Evolutionary conservation across 805 yeast species (phyloP).

Genomic region (Spencermartinsiella europaea): DNA sequence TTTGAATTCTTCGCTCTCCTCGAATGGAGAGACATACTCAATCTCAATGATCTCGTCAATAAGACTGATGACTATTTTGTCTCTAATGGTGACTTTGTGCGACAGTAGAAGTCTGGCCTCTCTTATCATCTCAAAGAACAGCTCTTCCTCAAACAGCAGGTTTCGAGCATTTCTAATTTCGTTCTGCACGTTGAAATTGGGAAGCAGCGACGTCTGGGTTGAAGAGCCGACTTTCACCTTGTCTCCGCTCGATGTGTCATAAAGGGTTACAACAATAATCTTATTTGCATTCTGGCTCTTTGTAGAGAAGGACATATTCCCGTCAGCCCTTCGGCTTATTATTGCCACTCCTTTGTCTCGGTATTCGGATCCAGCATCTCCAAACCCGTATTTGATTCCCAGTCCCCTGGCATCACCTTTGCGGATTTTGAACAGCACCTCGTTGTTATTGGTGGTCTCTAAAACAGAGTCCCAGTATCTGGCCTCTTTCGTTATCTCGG

Average conservation of each 20-base stretch:
- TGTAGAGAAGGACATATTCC: slow-evolving; percentile 40
- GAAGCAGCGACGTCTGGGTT: slow-evolving; percentile 2
- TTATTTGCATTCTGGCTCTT: slow-evolving; percentile 38
- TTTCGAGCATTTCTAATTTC: slow-evolving; percentile 66
- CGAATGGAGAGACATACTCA: slow-evolving; percentile 44
- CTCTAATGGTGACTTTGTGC: slow-evolving; percentile 61
- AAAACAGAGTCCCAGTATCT: slow-evolving; percentile 58
- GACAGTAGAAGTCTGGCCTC: slow-evolving; percentile 71
- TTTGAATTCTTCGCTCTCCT: slow-evolving; percentile 30
- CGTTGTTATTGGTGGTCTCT: slow-evolving; percentile 41
- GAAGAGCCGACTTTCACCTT: slow-evolving; percentile 18
- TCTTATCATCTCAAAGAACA: slow-evolving; percentile 67
- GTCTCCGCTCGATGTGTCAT: slow-evolving; percentile 33
- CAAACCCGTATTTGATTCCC: slow-evolving; percentile 86
- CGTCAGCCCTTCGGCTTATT: slow-evolving; percentile 46
- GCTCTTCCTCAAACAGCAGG: slow-evolving; percentile 81
- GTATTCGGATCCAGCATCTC: slow-evolving; percentile 81
- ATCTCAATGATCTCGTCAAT: slow-evolving; percentile 66
- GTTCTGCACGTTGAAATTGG: slow-evolving; percentile 37
- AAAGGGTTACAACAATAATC: slow-evolving; percentile 55
- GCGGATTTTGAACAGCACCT: slow-evolving; percentile 62
- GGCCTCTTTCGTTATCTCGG: slow-evolving; percentile 56
- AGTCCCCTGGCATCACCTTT: slow-evolving; percentile 53
- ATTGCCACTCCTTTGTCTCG: slow-evolving; percentile 73
- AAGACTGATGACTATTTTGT: slow-evolving; percentile 59